Evolutionary conservation across 306 rosid genomes (phyloP).

Genomic region (Corylus heterophylla): DNA sequence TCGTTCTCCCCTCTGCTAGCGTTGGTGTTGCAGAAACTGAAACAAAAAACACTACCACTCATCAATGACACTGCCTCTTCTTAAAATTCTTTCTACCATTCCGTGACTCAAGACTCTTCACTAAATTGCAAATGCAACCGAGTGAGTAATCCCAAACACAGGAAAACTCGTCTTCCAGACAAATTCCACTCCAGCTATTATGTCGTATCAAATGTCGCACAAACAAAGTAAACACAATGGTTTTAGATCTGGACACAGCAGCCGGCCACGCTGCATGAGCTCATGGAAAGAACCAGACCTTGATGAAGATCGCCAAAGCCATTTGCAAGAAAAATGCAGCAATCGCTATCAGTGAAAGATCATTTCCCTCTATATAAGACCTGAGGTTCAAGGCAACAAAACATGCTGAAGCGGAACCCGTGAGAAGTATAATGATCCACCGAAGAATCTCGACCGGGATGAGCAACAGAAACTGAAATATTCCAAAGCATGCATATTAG

Average conservation of each 20-base stretch:
- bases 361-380: conserved; percentile 51
- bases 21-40: conserved; percentile 1
- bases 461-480: conserved; percentile 74
- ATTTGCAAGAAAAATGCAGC: conserved; percentile 89
- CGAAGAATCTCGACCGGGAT: conserved; percentile 83
- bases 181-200: neutral
- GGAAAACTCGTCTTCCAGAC: neutral
- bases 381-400: conserved; percentile 81
- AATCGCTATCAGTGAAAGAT: conserved; percentile 52
- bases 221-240: conserved; percentile 20
- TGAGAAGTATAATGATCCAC: conserved; percentile 69
- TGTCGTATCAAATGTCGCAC: neutral
- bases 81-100: neutral
- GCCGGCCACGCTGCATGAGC: conserved; percentile 18
- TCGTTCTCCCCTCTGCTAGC: neutral
- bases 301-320: conserved; percentile 87
- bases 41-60: neutral
- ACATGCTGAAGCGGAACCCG: conserved; percentile 80
- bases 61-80: neutral
- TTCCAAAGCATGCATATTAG: conserved; percentile 32
- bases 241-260: conserved; percentile 17
- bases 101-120: conserved; percentile 1
- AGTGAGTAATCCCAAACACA: conserved; percentile 20
- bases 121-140: conserved; percentile 7
- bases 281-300: conserved; percentile 95